Percentiles rank a stretch among this genome's conserved stretches.
These are phyloP conservation scores for Berkeleyomyces basicola DNA, from an alignment of 2,329 filamentous ascomycete genomes.

Conservation along the genomic window DNA sequence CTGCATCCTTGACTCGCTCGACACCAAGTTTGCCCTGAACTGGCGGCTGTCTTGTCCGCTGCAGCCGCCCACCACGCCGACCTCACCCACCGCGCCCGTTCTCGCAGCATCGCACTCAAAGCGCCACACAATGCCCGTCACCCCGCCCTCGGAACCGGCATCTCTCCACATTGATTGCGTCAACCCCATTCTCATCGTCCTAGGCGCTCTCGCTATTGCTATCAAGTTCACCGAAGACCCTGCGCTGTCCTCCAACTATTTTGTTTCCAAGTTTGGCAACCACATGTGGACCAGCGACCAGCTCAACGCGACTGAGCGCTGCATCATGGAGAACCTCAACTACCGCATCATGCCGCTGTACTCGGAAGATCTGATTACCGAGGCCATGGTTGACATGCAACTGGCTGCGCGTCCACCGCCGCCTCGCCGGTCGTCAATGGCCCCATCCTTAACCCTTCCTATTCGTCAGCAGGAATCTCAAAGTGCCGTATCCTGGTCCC, in stretches of 20 bases:
- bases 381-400: conserved; percentile 47
- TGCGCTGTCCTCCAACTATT: conserved; percentile 36
- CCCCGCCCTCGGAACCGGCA: conserved; percentile 21
- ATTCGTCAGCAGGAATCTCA: background rate
- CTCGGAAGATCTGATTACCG: conserved; percentile 37
- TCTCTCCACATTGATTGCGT: conserved; percentile 42
- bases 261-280: conserved; percentile 36
- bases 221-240: conserved; percentile 48
- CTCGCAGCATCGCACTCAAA: conserved; percentile 20
- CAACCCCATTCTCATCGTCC: conserved; percentile 43
- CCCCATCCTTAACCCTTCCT: background rate
- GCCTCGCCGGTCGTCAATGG: background rate
- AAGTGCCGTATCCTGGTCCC: conserved; percentile 1
- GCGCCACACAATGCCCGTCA: conserved; percentile 32
- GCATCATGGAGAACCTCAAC: conserved; percentile 45
- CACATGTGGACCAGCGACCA: conserved; percentile 42
- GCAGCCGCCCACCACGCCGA: conserved; percentile 15
- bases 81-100: background rate
- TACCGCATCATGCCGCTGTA: conserved; percentile 47
- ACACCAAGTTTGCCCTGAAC: conserved; percentile 42
- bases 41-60: conserved; percentile 46
- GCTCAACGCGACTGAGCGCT: conserved; percentile 46
- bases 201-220: conserved; percentile 47
- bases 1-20: conserved; percentile 49
- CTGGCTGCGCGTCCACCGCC: conserved; percentile 30